Evolutionary conservation across 139 green algal species (phyloP).

Genomic region (Tetraselmis chui): DNA sequence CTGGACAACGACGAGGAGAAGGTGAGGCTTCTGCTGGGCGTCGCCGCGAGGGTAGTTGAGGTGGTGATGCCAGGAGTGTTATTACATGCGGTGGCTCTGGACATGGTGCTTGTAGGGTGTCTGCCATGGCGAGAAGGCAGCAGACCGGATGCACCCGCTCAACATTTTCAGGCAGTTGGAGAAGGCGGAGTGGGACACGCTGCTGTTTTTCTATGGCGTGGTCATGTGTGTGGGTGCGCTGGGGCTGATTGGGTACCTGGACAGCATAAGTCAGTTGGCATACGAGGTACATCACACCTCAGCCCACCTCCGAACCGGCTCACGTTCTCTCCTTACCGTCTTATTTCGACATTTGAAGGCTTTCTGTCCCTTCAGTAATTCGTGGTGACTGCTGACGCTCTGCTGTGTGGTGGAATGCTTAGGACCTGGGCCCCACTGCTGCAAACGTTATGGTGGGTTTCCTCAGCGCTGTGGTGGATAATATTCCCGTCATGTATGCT

Average conservation of each 20-base stretch:
- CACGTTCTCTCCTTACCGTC: too few relatives aligned
- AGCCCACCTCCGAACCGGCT: too few relatives aligned
- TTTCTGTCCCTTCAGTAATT: too few relatives aligned
- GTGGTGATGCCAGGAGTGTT: too few relatives aligned
- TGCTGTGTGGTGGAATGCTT: too few relatives aligned
- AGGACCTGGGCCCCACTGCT: neutral
- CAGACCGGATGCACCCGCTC: slow-evolving; percentile 3
- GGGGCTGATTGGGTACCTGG: slow-evolving; percentile 18
- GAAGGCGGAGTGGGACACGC: slow-evolving; percentile 21
- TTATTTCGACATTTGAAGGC: too few relatives aligned
- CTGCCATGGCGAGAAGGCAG: neutral
- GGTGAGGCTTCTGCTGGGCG: too few relatives aligned
- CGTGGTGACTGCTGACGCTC: too few relatives aligned
- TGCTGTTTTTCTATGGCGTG: slow-evolving; percentile 32
- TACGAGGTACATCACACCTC: too few relatives aligned
- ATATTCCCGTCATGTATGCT: slow-evolving; percentile 26
- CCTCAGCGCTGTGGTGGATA: slow-evolving; percentile 23
- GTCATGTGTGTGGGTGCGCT: slow-evolving; percentile 25
- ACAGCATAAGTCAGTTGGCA: neutral
- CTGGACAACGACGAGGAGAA: neutral
- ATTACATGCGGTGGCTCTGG: too few relatives aligned
- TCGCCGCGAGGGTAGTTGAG: too few relatives aligned
- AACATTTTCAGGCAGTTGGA: slow-evolving; percentile 24
- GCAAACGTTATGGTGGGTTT: slow-evolving; percentile 14
- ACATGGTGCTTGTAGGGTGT: too few relatives aligned